Conservation (phyloP, 2,329 filamentous ascomycete genomes). For the Gremmenia infestans region DNA sequence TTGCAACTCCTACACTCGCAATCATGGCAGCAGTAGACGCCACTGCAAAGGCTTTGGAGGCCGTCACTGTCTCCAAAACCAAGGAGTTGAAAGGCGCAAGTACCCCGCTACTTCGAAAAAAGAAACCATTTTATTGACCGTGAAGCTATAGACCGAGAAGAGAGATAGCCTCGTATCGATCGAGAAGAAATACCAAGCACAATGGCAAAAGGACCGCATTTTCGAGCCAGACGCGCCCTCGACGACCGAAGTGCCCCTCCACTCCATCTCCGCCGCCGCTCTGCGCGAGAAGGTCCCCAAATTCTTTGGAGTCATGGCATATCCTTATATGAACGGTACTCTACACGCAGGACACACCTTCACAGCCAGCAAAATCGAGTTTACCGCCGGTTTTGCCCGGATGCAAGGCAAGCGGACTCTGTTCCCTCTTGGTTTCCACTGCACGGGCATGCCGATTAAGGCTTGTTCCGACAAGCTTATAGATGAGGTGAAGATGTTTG, state of each 20-base stretch:
- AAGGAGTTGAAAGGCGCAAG: conserved; percentile 56
- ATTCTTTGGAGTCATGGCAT: conserved; percentile 79
- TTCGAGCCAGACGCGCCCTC: conserved; percentile 87
- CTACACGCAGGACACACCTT: conserved; percentile 91
- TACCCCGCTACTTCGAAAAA: conserved; percentile 20
- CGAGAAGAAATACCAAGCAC: conserved; percentile 88
- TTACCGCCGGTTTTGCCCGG: conserved; percentile 76
- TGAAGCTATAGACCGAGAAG: conserved; percentile 65
- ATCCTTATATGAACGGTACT: conserved; percentile 81
- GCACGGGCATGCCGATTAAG: conserved; percentile 97
- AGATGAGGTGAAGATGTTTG: conserved; percentile 85
- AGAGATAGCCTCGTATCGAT: conserved; percentile 73
- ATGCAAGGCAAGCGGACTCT: conserved; percentile 87
- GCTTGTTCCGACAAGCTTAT: conserved; percentile 93
- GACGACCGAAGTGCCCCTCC: conserved; percentile 68
- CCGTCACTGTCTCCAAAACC: conserved; percentile 50
- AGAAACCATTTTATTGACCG: conserved; percentile 20
- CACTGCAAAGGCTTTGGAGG: conserved; percentile 43
- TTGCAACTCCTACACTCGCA: conserved; percentile 12
- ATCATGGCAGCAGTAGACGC: conserved; percentile 40
- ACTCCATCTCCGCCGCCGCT: conserved; percentile 67
- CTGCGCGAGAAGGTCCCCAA: conserved; percentile 80
- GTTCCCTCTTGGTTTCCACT: conserved; percentile 92
- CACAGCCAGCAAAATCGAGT: conserved; percentile 89
- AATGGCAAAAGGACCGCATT: conserved; percentile 71